Evolutionary conservation across 176 grass and related monocot genomes (phyloP), one percentile per base, ranked within the genome.

Genomic region (Oropetium thomaeum): DNA sequence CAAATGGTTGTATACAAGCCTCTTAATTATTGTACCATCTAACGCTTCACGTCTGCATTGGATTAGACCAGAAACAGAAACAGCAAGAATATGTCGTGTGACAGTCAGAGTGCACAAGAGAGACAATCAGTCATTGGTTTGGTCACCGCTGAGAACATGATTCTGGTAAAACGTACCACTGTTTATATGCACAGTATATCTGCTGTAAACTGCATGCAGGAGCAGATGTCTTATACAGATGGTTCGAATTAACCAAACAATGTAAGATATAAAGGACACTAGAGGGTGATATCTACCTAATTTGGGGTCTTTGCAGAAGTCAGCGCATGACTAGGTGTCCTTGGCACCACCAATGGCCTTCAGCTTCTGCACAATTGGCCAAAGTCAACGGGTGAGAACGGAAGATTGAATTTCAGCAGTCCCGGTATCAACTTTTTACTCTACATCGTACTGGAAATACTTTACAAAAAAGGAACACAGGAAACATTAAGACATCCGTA

Each of bases 291-390:
- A 49, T 34, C 5, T 66, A 65, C 74, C 63, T 49, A 49, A 20
- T 20, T 49, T 45, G 35, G 35, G 33, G 28, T 58, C 74, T 52
- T 9, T 52, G 20, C 20, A 22, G 17, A 8, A n/a, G 49, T 22
- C 20, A 8, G 6, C 49, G 20, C 19, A 52, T 52, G 49, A 75
- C 68, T 93, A 85, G 30, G 62, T 27, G 33, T 77, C 75, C 34
- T 75, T 39, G 16, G 82, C 68, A 76, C 71, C 63, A 44, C 81
- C 86, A 48, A 97, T 83, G 47, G 87, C 54, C 85, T 93, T 97
- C 77, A 97, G 15, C 65, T 97, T 97, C 93, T 97, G 87, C 83
- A 87, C 32, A 78, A 19, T n/a, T n/a, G n/a, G 75, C 26, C 43
- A 0, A 34, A 79, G 54, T 58, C 17, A 75, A 67, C 19, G 22